These are phyloP conservation scores for Daldinia eschscholtzii DNA, from an alignment of 2,329 filamentous ascomycete species.

Conservation along the genomic window DNA sequence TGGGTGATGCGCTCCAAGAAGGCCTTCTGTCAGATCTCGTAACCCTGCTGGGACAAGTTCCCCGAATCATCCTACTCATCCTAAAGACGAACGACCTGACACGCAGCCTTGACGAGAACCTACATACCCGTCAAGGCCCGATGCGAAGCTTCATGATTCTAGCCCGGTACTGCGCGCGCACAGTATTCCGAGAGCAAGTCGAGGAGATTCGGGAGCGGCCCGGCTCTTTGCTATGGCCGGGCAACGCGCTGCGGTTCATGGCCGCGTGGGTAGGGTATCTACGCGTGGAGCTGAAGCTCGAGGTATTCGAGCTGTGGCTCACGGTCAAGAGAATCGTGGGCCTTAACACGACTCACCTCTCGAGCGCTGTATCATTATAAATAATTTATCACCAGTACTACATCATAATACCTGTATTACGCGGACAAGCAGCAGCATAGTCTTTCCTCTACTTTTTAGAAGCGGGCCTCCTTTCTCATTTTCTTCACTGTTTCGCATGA, in stretches of 20 bases:
- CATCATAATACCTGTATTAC: conserved; percentile 9
- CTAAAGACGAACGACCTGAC: conserved; percentile 98
- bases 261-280: conserved; percentile 70
- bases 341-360: conserved; percentile 42
- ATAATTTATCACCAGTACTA: too few relatives aligned
- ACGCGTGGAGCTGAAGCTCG: conserved; percentile 72
- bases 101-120: conserved; percentile 89
- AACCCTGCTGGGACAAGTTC: conserved; percentile 87
- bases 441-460: conserved; percentile 9
- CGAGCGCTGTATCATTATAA: conserved; percentile 30
- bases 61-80: conserved; percentile 91
- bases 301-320: conserved; percentile 73
- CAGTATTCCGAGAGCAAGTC: conserved; percentile 74
- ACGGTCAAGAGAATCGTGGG: conserved; percentile 64
- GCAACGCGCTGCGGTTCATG: conserved; percentile 66
- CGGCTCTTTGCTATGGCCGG: conserved; percentile 70
- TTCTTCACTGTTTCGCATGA: neutral
- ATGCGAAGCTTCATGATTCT: conserved; percentile 76
- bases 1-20: conserved; percentile 85
- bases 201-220: conserved; percentile 64
- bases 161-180: conserved; percentile 75
- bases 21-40: conserved; percentile 91
- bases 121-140: conserved; percentile 78
- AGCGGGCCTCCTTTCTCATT: neutral
- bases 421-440: neutral